These are phyloP conservation scores for Aspergillus biplanus DNA, from an alignment of 495 filamentous ascomycete genomes.

Conservation along the genomic window DNA sequence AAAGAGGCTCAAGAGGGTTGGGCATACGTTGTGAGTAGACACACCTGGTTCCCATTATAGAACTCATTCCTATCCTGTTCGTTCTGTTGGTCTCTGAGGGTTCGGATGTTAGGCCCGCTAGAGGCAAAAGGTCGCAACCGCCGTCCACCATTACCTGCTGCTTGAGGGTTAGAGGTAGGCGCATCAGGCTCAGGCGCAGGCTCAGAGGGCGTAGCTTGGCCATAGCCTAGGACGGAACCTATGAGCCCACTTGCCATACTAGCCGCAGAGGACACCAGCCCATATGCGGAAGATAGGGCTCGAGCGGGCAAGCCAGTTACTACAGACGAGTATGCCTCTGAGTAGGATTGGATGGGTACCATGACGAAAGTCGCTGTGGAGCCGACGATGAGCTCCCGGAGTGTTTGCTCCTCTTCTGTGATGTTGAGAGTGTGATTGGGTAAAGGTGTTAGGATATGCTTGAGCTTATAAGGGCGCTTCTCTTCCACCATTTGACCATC, in stretches of 20 bases:
- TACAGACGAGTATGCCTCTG: constrained; percentile 58
- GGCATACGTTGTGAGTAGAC: constrained; percentile 24
- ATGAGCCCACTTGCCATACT: constrained; percentile 54
- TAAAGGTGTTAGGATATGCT: constrained; percentile 77
- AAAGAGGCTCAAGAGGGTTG: neutral
- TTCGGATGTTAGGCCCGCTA: constrained; percentile 52
- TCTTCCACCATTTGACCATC: constrained; percentile 56
- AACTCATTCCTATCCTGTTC: constrained; percentile 63
- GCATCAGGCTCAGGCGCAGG: constrained; percentile 14
- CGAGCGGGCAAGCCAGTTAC: constrained; percentile 47
- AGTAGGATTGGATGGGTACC: constrained; percentile 65
- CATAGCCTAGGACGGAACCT: constrained; percentile 59
- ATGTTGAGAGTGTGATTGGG: constrained; percentile 74
- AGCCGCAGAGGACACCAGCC: constrained; percentile 45
- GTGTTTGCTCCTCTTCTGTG: constrained; percentile 69
- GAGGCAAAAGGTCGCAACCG: constrained; percentile 29
- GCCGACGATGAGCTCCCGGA: constrained; percentile 68
- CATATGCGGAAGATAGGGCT: constrained; percentile 48
- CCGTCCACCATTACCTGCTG: constrained; percentile 17
- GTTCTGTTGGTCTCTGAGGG: constrained; percentile 57
- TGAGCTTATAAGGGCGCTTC: constrained; percentile 75
- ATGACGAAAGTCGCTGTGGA: constrained; percentile 85
- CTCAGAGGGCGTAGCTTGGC: constrained; percentile 27
- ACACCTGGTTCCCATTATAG: constrained; percentile 89
- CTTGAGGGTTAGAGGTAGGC: constrained; percentile 17